Percentiles rank a stretch among this genome's conserved stretches.
Evolutionary conservation across 352 stramenopile species (phyloP).

Genomic region (Globisporangium takayamanum): DNA sequence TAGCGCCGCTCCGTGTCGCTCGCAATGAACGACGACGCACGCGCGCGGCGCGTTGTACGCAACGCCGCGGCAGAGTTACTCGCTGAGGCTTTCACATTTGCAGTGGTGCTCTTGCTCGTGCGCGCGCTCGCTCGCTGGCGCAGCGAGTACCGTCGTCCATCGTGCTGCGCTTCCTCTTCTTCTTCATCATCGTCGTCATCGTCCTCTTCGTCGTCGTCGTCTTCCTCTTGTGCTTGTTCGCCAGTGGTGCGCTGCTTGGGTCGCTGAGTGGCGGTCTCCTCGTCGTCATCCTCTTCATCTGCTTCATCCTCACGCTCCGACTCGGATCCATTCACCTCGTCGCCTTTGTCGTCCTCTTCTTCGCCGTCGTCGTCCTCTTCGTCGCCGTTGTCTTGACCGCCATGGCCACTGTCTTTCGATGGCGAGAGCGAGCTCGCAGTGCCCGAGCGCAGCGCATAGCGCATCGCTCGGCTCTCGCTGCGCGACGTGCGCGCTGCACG

Average conservation of each 20-base stretch:
- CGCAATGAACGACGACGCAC: conserved; percentile 12
- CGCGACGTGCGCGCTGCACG: conserved; percentile 14
- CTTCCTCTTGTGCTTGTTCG: conserved; percentile 13
- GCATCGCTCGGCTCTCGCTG: conserved; percentile 22
- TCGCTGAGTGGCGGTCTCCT: conserved; percentile 7
- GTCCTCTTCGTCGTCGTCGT: conserved; percentile 20
- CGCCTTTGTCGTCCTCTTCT: conserved; percentile 11
- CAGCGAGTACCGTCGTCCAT: conserved; percentile 12
- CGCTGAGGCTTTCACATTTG: not conserved
- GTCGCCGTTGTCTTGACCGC: conserved; percentile 21
- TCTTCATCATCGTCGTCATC: conserved; percentile 2
- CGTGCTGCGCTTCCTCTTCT: conserved; percentile 1
- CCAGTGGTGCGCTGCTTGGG: conserved; percentile 5
- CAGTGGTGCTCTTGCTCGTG: not conserved
- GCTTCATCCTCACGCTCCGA: conserved; percentile 8
- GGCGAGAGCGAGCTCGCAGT: conserved; percentile 28
- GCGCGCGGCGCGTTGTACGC: conserved; percentile 2
- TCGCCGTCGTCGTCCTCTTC: conserved; percentile 18
- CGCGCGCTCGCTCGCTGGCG: conserved; percentile 9
- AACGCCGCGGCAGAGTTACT: not conserved
- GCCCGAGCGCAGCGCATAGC: conserved; percentile 57
- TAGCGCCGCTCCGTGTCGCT: conserved; percentile 42
- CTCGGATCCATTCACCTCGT: no score
- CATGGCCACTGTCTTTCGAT: conserved; percentile 15
- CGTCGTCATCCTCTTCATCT: conserved; percentile 25